Percentiles rank a stretch among this genome's conserved stretches.
phyloP scores from a whole-genome alignment of 2,329 filamentous ascomycete genomes.

The Pseudohalonectria lignicola region DNA sequence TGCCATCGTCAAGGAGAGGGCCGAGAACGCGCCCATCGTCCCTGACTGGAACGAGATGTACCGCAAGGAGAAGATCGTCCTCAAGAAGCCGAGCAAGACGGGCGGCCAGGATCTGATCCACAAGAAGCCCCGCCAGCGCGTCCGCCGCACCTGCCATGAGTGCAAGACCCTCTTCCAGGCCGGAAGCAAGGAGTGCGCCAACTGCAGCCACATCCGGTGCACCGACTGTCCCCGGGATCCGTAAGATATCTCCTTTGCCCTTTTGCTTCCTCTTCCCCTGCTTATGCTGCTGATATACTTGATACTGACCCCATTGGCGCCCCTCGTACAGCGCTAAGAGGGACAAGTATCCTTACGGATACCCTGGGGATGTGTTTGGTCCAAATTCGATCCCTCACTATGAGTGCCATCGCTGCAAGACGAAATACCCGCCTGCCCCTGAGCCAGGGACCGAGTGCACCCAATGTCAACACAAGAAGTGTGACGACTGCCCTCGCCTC shows the following conservation, averaged over 20 bases:
- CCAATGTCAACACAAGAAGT: slow-evolving; percentile 50
- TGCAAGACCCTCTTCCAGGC: slow-evolving; percentile 54
- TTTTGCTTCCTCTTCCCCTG: not conserved
- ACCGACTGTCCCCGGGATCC: slow-evolving; percentile 73
- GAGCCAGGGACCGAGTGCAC: slow-evolving; percentile 43
- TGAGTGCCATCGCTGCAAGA: slow-evolving; percentile 52
- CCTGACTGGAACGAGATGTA: slow-evolving; percentile 36
- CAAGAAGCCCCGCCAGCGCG: slow-evolving; percentile 60
- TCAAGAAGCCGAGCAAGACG: slow-evolving; percentile 54
- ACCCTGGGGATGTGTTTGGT: slow-evolving; percentile 54
- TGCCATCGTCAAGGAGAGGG: slow-evolving; percentile 39
- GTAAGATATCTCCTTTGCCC: slow-evolving; percentile 34
- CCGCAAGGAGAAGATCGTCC: slow-evolving; percentile 32
- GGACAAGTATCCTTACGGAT: slow-evolving; percentile 58
- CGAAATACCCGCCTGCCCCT: slow-evolving; percentile 39
- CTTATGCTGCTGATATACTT: not conserved
- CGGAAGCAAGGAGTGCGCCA: slow-evolving; percentile 50
- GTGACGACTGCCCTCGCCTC: slow-evolving; percentile 45
- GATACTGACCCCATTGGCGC: too few species aligned
- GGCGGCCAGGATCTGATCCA: slow-evolving; percentile 62
- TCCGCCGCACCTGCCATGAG: slow-evolving; percentile 66
- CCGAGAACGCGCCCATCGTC: slow-evolving; percentile 43
- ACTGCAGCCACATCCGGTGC: slow-evolving; percentile 65
- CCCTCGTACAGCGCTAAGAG: slow-evolving; percentile 44
- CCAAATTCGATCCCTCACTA: slow-evolving; percentile 39